Evolutionary conservation across 768 basidiomycete species (phyloP).

Genomic region (Sarcodon aspratus): DNA sequence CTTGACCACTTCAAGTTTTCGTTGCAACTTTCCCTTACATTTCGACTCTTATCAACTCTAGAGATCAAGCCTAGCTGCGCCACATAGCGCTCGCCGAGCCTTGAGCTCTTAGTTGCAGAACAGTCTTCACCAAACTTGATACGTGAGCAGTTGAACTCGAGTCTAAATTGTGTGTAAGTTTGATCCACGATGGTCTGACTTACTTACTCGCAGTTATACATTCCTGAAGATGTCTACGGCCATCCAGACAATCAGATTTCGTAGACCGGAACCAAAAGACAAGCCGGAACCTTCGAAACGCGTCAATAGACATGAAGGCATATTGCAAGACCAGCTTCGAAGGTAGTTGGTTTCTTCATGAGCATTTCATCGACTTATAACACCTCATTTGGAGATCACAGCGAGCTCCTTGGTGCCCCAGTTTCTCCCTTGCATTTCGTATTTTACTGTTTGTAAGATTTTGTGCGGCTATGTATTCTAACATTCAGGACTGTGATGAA

Average conservation of each 20-base stretch:
- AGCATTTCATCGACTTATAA: slow-evolving; percentile 5
- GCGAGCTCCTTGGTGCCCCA: slow-evolving; percentile 76
- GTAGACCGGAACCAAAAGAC: slow-evolving; percentile 14
- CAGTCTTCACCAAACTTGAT: too few relatives aligned
- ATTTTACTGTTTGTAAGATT: slow-evolving; percentile 75
- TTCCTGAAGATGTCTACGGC: too few relatives aligned
- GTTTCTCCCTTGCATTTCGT: slow-evolving; percentile 75
- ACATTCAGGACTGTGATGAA: slow-evolving; percentile 95
- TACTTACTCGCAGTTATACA: too few relatives aligned
- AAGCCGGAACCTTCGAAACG: slow-evolving; percentile 8
- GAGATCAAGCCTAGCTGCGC: too few relatives aligned
- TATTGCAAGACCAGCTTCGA: slow-evolving; percentile 73
- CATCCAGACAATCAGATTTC: slow-evolving; percentile 21
- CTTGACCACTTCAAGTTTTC: too few relatives aligned
- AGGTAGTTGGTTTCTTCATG: slow-evolving; percentile 29
- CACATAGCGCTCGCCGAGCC: too few relatives aligned
- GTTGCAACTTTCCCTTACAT: too few relatives aligned
- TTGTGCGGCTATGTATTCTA: slow-evolving; percentile 86
- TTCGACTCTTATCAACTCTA: too few relatives aligned
- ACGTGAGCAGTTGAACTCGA: too few relatives aligned
- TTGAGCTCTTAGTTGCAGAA: too few relatives aligned
- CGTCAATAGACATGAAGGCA: slow-evolving; percentile 42
- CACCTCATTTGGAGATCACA: slow-evolving; percentile 34
- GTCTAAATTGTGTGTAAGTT: too few relatives aligned
- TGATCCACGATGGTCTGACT: too few relatives aligned